These are phyloP conservation scores for Calonectria crousiana DNA, from an alignment of 2,329 filamentous ascomycete species.

Conservation along the genomic window DNA sequence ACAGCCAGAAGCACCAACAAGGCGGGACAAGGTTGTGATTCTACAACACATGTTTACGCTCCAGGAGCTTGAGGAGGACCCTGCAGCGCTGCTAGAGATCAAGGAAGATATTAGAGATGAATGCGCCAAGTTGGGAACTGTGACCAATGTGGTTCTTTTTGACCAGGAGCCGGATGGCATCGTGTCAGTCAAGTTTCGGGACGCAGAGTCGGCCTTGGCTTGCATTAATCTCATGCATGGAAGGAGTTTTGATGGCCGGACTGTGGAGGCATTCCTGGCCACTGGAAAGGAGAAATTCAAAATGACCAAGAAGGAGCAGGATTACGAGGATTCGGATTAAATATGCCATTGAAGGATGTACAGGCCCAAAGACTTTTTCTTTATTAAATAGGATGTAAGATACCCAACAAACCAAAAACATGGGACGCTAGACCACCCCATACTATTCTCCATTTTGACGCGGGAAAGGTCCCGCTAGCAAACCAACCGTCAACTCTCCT, in stretches of 20 bases:
- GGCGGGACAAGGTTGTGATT: conserved; percentile 85
- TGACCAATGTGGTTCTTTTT: conserved; percentile 92
- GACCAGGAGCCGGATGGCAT: conserved; percentile 89
- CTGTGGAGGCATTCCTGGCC: conserved; percentile 78
- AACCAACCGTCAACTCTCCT: background rate
- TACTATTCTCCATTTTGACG: background rate
- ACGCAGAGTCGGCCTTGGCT: conserved; percentile 75
- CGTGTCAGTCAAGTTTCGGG: conserved; percentile 84
- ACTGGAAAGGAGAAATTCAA: conserved; percentile 80
- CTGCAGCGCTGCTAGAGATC: conserved; percentile 86
- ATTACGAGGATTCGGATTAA: conserved; percentile 55
- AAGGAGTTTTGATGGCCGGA: conserved; percentile 79
- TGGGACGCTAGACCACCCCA: conserved; percentile 15
- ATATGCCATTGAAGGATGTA: background rate
- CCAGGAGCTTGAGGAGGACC: conserved; percentile 86
- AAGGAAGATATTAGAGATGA: conserved; percentile 95
- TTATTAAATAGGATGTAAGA: conserved; percentile 42
- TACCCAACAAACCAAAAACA: conserved; percentile 38
- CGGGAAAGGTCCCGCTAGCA: background rate
- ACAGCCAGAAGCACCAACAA: conserved; percentile 56
- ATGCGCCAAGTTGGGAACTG: conserved; percentile 85
- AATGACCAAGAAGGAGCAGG: conserved; percentile 71
- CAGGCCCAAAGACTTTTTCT: conserved; percentile 19
- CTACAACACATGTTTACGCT: conserved; percentile 95
- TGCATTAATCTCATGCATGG: conserved; percentile 85